phyloP scores from a whole-genome alignment of 371 early-diverging fungal genomes.

The Mucor indicus region DNA sequence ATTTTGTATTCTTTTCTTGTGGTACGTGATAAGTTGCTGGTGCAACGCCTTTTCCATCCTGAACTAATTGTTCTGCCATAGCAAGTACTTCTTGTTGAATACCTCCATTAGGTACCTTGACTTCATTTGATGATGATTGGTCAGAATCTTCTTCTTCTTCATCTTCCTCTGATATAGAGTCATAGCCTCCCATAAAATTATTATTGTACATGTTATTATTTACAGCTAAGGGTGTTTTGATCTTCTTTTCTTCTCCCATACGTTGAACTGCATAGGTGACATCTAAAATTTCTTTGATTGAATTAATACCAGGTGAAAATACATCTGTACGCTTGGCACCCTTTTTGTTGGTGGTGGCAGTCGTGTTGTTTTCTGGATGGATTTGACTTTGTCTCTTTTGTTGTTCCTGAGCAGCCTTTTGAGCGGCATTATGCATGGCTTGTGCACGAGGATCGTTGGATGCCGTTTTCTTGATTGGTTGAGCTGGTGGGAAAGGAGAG shows the following conservation, averaged over 20 bases:
- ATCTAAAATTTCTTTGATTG: slow-evolving; percentile 53
- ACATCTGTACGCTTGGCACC: slow-evolving; percentile 18
- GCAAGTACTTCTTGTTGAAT: slow-evolving; percentile 23
- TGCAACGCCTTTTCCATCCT: slow-evolving; percentile 25
- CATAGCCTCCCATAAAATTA: slow-evolving; percentile 13
- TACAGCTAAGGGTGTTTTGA: not conserved
- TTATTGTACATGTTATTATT: not conserved
- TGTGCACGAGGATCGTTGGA: slow-evolving; percentile 16
- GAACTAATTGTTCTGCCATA: slow-evolving; percentile 27
- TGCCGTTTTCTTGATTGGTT: slow-evolving; percentile 4
- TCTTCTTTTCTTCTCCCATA: slow-evolving; percentile 50
- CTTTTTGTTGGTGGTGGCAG: not conserved
- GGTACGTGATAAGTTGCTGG: slow-evolving; percentile 15
- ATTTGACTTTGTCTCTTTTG: slow-evolving; percentile 23
- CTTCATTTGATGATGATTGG: not conserved
- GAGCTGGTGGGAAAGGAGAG: slow-evolving; percentile 26
- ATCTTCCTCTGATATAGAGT: slow-evolving; percentile 25
- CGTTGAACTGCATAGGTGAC: slow-evolving; percentile 55
- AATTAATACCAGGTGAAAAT: slow-evolving; percentile 45
- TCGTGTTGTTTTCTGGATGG: not conserved
- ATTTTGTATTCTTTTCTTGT: slow-evolving; percentile 7
- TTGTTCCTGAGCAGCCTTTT: slow-evolving; percentile 19
- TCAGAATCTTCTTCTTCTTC: slow-evolving; percentile 22
- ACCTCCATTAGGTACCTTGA: not conserved
- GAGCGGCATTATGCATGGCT: slow-evolving; percentile 22